Base-by-base conservation (phyloP, 805 yeast genomes). In the Teunomyces barrocoloradensis region DNA sequence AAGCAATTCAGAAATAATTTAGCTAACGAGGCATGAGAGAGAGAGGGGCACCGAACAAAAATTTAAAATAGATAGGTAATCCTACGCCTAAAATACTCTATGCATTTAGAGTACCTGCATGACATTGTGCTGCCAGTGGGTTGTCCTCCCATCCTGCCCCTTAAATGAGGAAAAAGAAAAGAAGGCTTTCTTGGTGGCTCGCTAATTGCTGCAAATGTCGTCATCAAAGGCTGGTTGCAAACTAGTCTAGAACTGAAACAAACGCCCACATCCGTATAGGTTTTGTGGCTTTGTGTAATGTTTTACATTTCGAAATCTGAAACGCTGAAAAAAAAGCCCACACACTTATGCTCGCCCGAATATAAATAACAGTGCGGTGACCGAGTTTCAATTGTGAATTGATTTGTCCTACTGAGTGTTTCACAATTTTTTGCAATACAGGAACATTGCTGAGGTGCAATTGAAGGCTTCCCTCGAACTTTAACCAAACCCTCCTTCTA, bases 241-340 rank as follows among this genome's bases (percentile, higher is more conserved):
- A 20, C 4, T 27, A 40, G 43, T 41, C 48, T 34, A 41, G 48
- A 40, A 43, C 44, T 9, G 18, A 12, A 23, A 13, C 34, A n/a
- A 13, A 15, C 43, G 29, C 46, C 25, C 23, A 21, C 18, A 13
- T 29, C 43, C 29, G 29, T 21, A 9, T 35, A 5, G 34, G 13
- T 15, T 34, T 33, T 20, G 21, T 34, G 32, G 29, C 15, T 50
- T 53, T 53, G 52, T 51, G 54, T 46, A 20, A 38, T 44, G 57
- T 53, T 53, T 53, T 46, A 53, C 48, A 52, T 52, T 47, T 51
- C 43, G 21, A 42, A 7, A 47, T 44, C 51, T 53, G 51, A 52
- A 50, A 51, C 55, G 45, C 40, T 27, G 29, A 12, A 34, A 34
- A 30, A 23, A 30, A 25, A 37, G 38, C 43, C 50, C 34, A 42